Percentiles rank a stretch among this genome's conserved stretches.
Evolutionary conservation across 163 green algal species (phyloP).

Genomic region (Volvox carteri): DNA sequence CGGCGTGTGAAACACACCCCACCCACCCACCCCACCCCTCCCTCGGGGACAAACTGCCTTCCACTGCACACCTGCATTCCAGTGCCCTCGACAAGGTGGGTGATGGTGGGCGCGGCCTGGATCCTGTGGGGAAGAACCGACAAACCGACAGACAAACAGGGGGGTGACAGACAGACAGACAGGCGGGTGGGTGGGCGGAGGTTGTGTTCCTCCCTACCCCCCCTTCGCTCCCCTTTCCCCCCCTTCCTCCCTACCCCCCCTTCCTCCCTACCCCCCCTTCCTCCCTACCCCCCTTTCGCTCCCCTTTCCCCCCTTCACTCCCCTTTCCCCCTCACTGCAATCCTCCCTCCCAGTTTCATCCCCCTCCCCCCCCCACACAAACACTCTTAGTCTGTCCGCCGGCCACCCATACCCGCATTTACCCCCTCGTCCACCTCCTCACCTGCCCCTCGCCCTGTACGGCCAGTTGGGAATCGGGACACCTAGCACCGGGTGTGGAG

Average conservation of each 20-base stretch:
- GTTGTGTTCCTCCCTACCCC: not conserved
- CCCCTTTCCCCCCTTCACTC: no score
- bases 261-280: not conserved
- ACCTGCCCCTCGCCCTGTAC: conserved; percentile 86
- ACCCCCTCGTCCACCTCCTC: no score
- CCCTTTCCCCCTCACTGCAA: no score
- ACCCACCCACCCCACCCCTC: no score
- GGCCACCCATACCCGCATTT: no score
- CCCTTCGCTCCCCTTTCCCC: not conserved
- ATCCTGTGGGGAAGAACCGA: conserved; percentile 61
- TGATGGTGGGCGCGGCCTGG: conserved; percentile 70
- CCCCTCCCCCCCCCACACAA: no score
- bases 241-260: not conserved
- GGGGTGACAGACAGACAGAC: not conserved
- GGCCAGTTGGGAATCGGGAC: conserved; percentile 82
- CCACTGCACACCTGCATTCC: conserved; percentile 55
- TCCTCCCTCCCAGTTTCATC: no score
- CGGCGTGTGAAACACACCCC: no score
- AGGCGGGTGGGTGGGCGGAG: not conserved
- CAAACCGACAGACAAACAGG: not conserved
- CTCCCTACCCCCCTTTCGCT: no score
- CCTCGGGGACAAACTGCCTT: no score
- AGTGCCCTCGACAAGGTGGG: conserved; percentile 32
- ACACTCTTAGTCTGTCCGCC: no score
- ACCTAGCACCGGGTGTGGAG: conserved; percentile 20